Evolutionary conservation across 305 asterid species (phyloP).

Genomic region (Fraxinus floribunda): DNA sequence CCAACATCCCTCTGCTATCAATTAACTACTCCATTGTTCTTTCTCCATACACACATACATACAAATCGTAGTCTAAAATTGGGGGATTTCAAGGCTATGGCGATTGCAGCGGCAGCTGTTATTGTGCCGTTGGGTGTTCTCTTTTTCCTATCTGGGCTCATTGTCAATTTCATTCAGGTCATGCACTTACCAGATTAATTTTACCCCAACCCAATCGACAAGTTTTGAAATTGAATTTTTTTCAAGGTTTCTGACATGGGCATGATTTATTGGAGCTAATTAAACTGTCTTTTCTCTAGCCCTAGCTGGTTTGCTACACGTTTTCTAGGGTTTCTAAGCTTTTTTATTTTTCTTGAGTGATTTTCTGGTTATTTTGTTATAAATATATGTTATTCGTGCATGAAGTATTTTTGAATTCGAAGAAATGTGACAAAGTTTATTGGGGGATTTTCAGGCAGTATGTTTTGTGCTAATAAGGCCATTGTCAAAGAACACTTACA

Average conservation of each 20-base stretch:
- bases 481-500: conserved; percentile 66
- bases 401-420: not conserved
- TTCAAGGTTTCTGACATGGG: conserved; percentile 25
- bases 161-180: conserved; percentile 45
- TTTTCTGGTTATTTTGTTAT: not conserved
- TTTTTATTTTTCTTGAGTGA: not conserved
- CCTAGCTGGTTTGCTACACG: not conserved
- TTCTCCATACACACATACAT: not conserved
- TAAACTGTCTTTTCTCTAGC: not conserved
- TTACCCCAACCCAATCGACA: not conserved
- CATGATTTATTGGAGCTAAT: not conserved
- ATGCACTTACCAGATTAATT: not conserved
- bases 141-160: conserved; percentile 48
- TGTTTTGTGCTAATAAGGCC: conserved; percentile 74
- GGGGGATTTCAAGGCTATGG: conserved; percentile 32
- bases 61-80: not conserved
- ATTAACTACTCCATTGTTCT: not conserved
- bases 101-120: conserved; percentile 51
- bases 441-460: conserved; percentile 42
- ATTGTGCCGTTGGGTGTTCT: conserved; percentile 49
- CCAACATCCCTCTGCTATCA: not conserved
- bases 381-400: not conserved
- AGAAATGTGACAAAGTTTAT: not conserved
- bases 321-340: not conserved
- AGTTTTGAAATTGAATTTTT: not conserved